These are phyloP conservation scores for Parastagonospora avenae DNA, from an alignment of 2,329 filamentous ascomycete species.

Conservation along the genomic window DNA sequence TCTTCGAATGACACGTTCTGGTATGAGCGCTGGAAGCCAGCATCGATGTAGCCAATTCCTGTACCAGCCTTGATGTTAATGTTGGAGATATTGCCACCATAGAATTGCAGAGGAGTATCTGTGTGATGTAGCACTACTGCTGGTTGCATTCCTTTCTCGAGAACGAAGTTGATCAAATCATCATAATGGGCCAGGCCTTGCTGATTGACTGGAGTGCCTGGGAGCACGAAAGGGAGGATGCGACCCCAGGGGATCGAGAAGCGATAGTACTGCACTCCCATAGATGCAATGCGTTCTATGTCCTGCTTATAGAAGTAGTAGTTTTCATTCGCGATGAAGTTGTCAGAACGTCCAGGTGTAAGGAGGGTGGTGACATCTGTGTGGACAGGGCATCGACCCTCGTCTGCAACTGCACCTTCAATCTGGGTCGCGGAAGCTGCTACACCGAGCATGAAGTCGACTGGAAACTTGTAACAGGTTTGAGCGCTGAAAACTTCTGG, in stretches of 20 bases:
- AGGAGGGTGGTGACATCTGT: slow-evolving; percentile 20
- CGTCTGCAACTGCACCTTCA: slow-evolving; percentile 39
- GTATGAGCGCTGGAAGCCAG: slow-evolving; percentile 45
- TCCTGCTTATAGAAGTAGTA: slow-evolving; percentile 64
- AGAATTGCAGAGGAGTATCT: slow-evolving; percentile 55
- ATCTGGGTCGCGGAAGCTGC: slow-evolving; percentile 35
- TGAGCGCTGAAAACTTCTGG: slow-evolving; percentile 56
- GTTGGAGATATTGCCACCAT: slow-evolving; percentile 37
- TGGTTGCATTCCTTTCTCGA: slow-evolving; percentile 58
- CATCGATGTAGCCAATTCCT: slow-evolving; percentile 33
- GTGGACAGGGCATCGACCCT: slow-evolving; percentile 31
- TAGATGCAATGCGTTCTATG: slow-evolving; percentile 58
- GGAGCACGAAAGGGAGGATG: slow-evolving; percentile 58
- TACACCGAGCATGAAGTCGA: slow-evolving; percentile 49
- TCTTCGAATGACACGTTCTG: slow-evolving; percentile 56
- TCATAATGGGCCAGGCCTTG: slow-evolving; percentile 60
- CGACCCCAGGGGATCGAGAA: slow-evolving; percentile 60
- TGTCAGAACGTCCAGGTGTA: slow-evolving; percentile 9
- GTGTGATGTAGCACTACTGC: slow-evolving; percentile 57
- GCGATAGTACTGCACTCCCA: slow-evolving; percentile 59
- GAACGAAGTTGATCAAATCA: slow-evolving; percentile 57
- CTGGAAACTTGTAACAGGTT: slow-evolving; percentile 57
- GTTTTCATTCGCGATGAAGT: slow-evolving; percentile 53
- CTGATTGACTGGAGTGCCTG: slow-evolving; percentile 58
- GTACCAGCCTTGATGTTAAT: slow-evolving; percentile 22